Evolutionary conservation across 2,329 filamentous ascomycete genomes (phyloP).

Genomic region (Penicillium olsonii): DNA sequence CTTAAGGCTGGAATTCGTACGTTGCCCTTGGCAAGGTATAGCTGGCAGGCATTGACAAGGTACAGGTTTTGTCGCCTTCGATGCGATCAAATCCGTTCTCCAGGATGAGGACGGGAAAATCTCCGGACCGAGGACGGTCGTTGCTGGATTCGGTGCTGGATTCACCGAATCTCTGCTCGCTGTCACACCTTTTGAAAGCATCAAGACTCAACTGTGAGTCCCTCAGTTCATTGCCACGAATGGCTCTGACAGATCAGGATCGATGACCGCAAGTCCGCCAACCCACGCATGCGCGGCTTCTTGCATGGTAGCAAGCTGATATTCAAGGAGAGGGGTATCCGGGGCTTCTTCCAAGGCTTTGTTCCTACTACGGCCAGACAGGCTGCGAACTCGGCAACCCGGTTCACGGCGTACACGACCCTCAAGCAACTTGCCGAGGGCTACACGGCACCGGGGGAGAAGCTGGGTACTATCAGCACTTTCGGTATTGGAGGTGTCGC

Average conservation of each 20-base stretch:
- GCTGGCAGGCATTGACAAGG: not conserved
- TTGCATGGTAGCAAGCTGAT: constrained; percentile 87
- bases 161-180: constrained; percentile 91
- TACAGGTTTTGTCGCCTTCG: constrained; percentile 87
- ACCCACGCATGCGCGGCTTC: constrained; percentile 88
- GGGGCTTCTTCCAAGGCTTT: constrained; percentile 96
- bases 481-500: constrained; percentile 89
- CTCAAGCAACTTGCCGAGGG: constrained; percentile 88
- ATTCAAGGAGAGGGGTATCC: constrained; percentile 79
- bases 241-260: constrained; percentile 58
- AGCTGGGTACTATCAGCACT: constrained; percentile 81
- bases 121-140: constrained; percentile 83
- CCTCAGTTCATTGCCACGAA: not conserved
- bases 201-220: constrained; percentile 84
- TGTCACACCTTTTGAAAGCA: constrained; percentile 95
- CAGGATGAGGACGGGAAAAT: constrained; percentile 84
- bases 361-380: constrained; percentile 92
- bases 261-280: constrained; percentile 84
- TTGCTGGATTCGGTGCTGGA: constrained; percentile 91
- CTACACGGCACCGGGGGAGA: constrained; percentile 92
- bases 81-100: constrained; percentile 84
- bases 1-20: constrained; percentile 91
- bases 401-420: constrained; percentile 88
- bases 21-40: constrained; percentile 35
- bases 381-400: constrained; percentile 87